Conservation (phyloP, 2,329 filamentous ascomycete genomes). For the Phoma sp. region DNA sequence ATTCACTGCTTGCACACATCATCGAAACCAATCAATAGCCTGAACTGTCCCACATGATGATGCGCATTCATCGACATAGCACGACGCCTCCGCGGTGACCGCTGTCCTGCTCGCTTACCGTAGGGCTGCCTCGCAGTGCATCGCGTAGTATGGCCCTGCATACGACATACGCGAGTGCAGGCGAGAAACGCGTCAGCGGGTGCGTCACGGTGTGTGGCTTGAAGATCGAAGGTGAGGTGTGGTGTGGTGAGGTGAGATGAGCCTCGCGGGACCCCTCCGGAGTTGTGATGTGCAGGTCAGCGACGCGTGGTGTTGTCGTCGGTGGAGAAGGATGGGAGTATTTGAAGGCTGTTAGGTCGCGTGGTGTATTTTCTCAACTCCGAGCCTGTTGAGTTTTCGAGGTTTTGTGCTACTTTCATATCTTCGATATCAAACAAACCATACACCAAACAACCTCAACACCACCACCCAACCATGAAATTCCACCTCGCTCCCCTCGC, state of each 20-base stretch:
- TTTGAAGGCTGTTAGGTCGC: conserved; percentile 8
- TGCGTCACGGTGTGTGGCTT: conserved; percentile 1
- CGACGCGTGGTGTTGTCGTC: conserved; percentile 5
- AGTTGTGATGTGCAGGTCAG: conserved; percentile 7
- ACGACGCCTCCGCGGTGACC: too few relatives aligned
- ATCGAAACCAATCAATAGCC: not conserved
- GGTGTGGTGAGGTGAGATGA: conserved; percentile 4
- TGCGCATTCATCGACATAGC: not conserved
- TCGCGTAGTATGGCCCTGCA: not conserved
- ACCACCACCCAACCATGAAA: conserved; percentile 5
- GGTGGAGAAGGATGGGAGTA: not conserved
- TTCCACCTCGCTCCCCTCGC: conserved; percentile 12
- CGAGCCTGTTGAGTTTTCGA: not conserved
- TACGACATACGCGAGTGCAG: not conserved
- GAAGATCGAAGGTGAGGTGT: not conserved
- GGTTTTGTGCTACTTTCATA: too few relatives aligned
- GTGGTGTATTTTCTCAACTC: not conserved
- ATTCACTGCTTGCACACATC: too few relatives aligned
- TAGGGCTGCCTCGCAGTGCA: conserved; percentile 2
- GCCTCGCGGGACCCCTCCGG: conserved; percentile 21
- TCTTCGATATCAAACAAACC: too few relatives aligned
- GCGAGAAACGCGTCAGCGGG: conserved; percentile 16
- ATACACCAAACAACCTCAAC: not conserved
- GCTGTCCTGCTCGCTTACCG: not conserved
- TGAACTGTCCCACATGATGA: too few relatives aligned